Conservation (phyloP, 108 stramenopile species). For the Licmophora abbreviata region DNA sequence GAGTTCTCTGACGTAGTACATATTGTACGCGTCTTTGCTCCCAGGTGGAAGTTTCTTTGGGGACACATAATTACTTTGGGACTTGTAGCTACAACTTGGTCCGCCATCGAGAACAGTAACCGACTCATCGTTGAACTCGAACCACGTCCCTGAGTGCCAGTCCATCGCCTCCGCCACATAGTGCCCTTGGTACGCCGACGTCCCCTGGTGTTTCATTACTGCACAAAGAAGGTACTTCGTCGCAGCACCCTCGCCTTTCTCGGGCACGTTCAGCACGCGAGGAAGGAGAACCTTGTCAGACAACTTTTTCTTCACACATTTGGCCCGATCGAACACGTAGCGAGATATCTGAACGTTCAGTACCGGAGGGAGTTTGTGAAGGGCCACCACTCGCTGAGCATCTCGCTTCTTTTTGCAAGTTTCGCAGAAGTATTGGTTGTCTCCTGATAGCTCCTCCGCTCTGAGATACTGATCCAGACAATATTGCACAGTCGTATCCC, state of each 20-base stretch:
- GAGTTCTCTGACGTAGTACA: conserved; percentile 71
- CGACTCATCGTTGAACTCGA: conserved; percentile 77
- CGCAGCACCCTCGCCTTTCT: neutral
- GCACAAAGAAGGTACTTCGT: conserved; percentile 56
- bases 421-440: conserved; percentile 78
- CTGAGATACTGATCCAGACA: conserved; percentile 56
- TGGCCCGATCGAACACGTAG: conserved; percentile 69
- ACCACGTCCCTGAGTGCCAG: conserved; percentile 79
- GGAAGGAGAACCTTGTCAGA: conserved; percentile 65
- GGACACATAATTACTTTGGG: conserved; percentile 4
- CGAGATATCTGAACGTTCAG: conserved; percentile 78
- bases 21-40: conserved; percentile 78
- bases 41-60: conserved; percentile 5
- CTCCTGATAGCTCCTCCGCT: conserved; percentile 57
- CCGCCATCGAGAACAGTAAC: conserved; percentile 52
- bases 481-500: conserved; percentile 57
- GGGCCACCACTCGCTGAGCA: conserved; percentile 34
- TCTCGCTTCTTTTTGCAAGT: conserved; percentile 53
- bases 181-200: conserved; percentile 77
- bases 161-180: conserved; percentile 82
- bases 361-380: conserved; percentile 61
- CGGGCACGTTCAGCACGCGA: conserved; percentile 24
- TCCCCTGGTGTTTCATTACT: conserved; percentile 76
- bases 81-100: conserved; percentile 43
- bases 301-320: conserved; percentile 58